phyloP scores from a whole-genome alignment of 352 stramenopile genomes.

The Phytophthora hybrid region DNA sequence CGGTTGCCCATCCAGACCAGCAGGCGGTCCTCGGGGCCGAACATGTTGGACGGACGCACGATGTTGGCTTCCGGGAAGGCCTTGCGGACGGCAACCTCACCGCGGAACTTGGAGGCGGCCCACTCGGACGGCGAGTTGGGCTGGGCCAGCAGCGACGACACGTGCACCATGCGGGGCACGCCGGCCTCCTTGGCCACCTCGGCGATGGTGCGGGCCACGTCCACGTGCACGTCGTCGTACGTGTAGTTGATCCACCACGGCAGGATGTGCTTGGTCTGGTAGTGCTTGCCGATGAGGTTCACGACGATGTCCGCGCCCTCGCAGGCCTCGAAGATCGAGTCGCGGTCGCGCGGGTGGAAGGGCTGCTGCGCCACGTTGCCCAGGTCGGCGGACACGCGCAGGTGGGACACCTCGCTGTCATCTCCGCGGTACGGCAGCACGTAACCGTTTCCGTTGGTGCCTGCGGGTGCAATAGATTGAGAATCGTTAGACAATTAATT shows the following conservation, averaged over 20 bases:
- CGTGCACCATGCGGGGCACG: constrained; percentile 82
- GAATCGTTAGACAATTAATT: background rate
- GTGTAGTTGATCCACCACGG: constrained; percentile 95
- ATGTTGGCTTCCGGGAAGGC: constrained; percentile 97
- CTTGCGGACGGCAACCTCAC: constrained; percentile 88
- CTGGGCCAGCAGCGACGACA: constrained; percentile 83
- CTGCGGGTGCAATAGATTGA: constrained; percentile 31
- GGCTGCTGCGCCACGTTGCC: constrained; percentile 88
- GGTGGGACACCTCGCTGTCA: constrained; percentile 93
- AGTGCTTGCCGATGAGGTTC: constrained; percentile 98
- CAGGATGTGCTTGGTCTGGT: constrained; percentile 96
- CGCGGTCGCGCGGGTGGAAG: constrained; percentile 91
- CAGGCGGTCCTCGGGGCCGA: constrained; percentile 95
- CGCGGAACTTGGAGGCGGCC: constrained; percentile 88
- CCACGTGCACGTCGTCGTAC: constrained; percentile 97
- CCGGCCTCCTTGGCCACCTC: constrained; percentile 83
- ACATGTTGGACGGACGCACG: constrained; percentile 95
- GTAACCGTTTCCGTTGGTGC: constrained; percentile 79
- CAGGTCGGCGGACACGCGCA: constrained; percentile 95
- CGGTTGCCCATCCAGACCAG: constrained; percentile 93
- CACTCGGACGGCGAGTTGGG: constrained; percentile 87
- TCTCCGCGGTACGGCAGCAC: constrained; percentile 94
- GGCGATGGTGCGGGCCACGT: constrained; percentile 87
- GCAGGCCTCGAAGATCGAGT: constrained; percentile 94
- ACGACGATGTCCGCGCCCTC: constrained; percentile 96